Evolutionary conservation across 139 green algal species (phyloP), one percentile per base, ranked within the genome.

Genomic region (Diplosphaera chodatii): DNA sequence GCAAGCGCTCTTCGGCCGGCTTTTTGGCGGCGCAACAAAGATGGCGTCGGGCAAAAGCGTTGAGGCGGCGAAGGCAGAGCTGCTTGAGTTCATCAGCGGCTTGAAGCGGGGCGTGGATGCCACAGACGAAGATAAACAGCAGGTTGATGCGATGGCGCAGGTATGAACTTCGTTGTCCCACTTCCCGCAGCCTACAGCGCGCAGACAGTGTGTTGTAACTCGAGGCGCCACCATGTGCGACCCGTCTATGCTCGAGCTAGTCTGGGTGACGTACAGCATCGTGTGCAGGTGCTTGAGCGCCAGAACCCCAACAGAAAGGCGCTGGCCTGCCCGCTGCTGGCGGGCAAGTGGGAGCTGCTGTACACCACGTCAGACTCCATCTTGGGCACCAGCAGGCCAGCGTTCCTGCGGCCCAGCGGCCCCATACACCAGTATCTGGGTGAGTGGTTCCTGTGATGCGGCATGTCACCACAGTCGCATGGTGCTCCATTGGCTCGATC

Each of bases 291-390:
- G 32, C 71, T 96, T n/a, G 91, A 96, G 74, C 56, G 37, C 29
- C 40, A 86, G 21, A 96, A 96, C 73, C 90, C 90, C 21, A 96
- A 79, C 0, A 75, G 76, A 13, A 76, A 84, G 33, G 72, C 86
- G 2, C 78, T 96, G 29, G 70, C 70, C 18, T 81, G 79, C 20
- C 68, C 76, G 3, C 66, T 81, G 8, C 64, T 88, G 30, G 91
- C 83, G 70, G 89, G 89, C 25, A 83, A 82, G 66, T 97, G 92
- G 92, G 68, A 86, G 72, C 82, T 98, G 69, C 64, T 94, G n/a
- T 97, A 98, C 84, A 97, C 92, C 21, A 98, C 92, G 15, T 88
- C 71, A 33, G 72, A 77, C 6, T 80, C 62, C 75, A 98, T 97
- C 72, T 72, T 97, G 15, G 74, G 73, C 21, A 92, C 71, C 13